These are phyloP conservation scores for Pseudisothecium myosuroides DNA, from an alignment of 225 moss, liverwort and hornwort genomes.

Conservation along the genomic window DNA sequence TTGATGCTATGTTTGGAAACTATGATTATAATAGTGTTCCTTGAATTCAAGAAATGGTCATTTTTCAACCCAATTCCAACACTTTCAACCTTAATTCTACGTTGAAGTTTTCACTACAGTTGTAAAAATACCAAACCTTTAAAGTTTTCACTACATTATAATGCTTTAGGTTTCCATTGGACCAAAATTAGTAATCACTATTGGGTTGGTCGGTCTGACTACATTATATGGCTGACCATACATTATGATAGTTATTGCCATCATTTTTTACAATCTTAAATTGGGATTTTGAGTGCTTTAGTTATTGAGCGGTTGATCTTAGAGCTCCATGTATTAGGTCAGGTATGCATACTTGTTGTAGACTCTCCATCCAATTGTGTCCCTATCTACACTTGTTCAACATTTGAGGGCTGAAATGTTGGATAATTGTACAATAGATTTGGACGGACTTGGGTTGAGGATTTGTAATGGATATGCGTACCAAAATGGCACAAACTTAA, in stretches of 20 bases:
- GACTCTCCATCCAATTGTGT: rapidly evolving
- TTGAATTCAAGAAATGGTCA: background rate
- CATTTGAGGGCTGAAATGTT: background rate
- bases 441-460: rapidly evolving
- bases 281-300: background rate
- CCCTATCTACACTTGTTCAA: too few species aligned
- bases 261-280: background rate
- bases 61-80: background rate
- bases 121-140: background rate
- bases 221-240: too few species aligned
- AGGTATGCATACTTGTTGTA: rapidly evolving
- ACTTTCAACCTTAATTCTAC: background rate
- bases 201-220: rapidly evolving
- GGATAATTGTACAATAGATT: rapidly evolving
- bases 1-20: rapidly evolving
- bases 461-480: background rate
- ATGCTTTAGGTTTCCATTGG: background rate
- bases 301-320: rapidly evolving
- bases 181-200: too few species aligned
- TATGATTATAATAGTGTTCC: background rate
- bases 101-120: too few species aligned
- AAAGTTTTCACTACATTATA: background rate
- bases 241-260: background rate
- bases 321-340: rapidly evolving
- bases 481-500: background rate